A percentile compares a stretch with the other conserved stretches of the same genome.
Evolutionary conservation across 495 filamentous ascomycete genomes (phyloP).

Genomic region (Lasiosphaeria hispida): DNA sequence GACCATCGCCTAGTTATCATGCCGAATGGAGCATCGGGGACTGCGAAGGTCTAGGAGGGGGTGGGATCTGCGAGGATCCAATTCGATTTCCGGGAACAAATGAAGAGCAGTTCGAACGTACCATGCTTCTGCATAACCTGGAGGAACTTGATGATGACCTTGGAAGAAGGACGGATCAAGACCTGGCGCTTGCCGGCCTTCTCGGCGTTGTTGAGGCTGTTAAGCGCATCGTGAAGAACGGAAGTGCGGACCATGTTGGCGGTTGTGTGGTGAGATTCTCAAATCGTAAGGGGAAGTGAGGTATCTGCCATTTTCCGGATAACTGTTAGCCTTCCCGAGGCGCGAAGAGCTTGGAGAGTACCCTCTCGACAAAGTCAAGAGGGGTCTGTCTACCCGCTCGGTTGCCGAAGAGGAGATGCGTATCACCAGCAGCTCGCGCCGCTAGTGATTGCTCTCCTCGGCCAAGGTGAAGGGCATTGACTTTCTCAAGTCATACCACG

Average conservation of each 20-base stretch:
- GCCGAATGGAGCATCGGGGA: slow-evolving; percentile 55
- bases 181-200: slow-evolving; percentile 98
- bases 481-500: slow-evolving; percentile 33
- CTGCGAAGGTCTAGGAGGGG: slow-evolving; percentile 28
- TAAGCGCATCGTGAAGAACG: slow-evolving; percentile 98
- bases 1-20: slow-evolving; percentile 99
- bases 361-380: slow-evolving; percentile 60
- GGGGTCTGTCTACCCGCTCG: slow-evolving; percentile 98
- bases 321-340: slow-evolving; percentile 76
- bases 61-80: slow-evolving; percentile 31
- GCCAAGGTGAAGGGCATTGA: slow-evolving; percentile 47
- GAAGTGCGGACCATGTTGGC: slow-evolving; percentile 97
- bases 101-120: slow-evolving; percentile 60
- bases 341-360: slow-evolving; percentile 86
- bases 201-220: slow-evolving; percentile 99
- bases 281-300: slow-evolving; percentile 69
- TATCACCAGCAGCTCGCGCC: slow-evolving; percentile 51
- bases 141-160: slow-evolving; percentile 99
- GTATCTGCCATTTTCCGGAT: slow-evolving; percentile 58
- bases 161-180: slow-evolving; percentile 90
- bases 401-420: slow-evolving; percentile 67
- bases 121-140: slow-evolving; percentile 98
- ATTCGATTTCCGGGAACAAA: slow-evolving; percentile 14
- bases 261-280: slow-evolving; percentile 65
- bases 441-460: slow-evolving; percentile 48